phyloP scores from a whole-genome alignment of 208 protist species.

The Trypanosoma cruzi region DNA sequence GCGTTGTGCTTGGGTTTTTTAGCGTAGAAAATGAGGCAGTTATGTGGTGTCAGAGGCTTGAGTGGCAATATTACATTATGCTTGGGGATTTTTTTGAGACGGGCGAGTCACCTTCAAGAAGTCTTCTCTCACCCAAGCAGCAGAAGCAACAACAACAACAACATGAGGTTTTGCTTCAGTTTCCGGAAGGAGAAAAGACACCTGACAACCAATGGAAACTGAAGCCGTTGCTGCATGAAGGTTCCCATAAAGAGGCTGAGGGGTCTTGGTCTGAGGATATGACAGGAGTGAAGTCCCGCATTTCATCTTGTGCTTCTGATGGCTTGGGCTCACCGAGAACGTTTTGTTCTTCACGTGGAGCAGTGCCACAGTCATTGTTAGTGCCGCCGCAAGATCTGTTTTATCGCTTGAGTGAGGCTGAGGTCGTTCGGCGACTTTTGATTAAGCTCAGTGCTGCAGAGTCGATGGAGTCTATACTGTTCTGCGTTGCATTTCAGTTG shows the following conservation, averaged over 20 bases:
- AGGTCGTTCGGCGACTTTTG: constrained; percentile 10
- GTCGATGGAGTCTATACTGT: constrained; percentile 3
- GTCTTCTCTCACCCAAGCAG: neutral
- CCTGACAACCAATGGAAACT: neutral
- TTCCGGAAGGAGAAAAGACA: neutral
- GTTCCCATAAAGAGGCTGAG: neutral
- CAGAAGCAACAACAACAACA: neutral
- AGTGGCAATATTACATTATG: constrained; percentile 18
- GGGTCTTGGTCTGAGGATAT: neutral
- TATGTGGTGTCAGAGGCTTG: constrained; percentile 23
- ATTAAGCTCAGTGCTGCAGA: constrained; percentile 12
- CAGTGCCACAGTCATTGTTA: neutral
- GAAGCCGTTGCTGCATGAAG: neutral
- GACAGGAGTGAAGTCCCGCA: neutral
- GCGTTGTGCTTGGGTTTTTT: constrained; percentile 1
- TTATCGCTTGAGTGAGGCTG: constrained; percentile 9
- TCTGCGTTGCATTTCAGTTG: neutral
- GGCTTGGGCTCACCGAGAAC: neutral
- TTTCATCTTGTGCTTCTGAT: neutral
- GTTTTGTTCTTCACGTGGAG: neutral
- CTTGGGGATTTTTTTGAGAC: neutral
- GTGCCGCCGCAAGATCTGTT: neutral
- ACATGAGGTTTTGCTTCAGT: neutral
- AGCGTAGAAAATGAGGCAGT: constrained; percentile 18
- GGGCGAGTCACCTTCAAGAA: no score